These are phyloP conservation scores for Rubroboletus satanas DNA, from an alignment of 768 basidiomycete genomes.

Conservation along the genomic window DNA sequence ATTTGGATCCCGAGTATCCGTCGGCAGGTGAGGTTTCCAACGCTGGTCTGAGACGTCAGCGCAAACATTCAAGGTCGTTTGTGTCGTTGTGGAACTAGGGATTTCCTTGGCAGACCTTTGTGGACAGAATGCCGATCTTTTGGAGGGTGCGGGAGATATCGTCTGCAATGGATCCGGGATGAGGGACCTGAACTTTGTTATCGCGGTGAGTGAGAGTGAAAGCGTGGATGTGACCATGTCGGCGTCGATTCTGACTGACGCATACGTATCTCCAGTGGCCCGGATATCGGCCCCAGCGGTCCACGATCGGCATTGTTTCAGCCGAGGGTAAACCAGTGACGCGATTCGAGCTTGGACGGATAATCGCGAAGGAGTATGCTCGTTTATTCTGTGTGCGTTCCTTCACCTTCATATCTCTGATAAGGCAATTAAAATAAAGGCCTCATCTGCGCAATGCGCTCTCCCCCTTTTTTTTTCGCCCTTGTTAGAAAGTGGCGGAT, in stretches of 20 bases:
- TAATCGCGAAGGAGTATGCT: not conserved
- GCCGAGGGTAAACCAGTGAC: not conserved
- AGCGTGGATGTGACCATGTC: not conserved
- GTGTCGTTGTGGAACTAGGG: not conserved
- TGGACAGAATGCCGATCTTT: fast-evolving
- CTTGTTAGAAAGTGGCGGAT: not conserved
- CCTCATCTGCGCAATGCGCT: not conserved
- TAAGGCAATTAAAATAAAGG: not conserved
- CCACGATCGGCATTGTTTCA: not conserved
- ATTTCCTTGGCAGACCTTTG: not conserved
- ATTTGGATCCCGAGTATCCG: not conserved
- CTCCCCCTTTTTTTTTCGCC: no score
- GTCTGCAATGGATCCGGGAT: not conserved
- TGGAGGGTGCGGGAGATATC: not conserved
- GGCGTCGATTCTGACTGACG: not conserved
- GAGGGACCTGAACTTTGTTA: not conserved
- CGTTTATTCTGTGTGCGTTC: not conserved
- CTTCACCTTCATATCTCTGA: not conserved
- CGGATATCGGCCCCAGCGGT: not conserved
- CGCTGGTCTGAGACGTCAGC: not conserved
- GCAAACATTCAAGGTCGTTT: not conserved
- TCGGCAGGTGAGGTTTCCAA: conserved; percentile 2
- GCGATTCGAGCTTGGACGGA: conserved; percentile 2
- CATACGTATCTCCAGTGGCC: conserved; percentile 5
- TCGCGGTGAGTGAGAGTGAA: conserved; percentile 1